Conservation (phyloP, 495 filamentous ascomycete genomes). For the Penicillium canescens region DNA sequence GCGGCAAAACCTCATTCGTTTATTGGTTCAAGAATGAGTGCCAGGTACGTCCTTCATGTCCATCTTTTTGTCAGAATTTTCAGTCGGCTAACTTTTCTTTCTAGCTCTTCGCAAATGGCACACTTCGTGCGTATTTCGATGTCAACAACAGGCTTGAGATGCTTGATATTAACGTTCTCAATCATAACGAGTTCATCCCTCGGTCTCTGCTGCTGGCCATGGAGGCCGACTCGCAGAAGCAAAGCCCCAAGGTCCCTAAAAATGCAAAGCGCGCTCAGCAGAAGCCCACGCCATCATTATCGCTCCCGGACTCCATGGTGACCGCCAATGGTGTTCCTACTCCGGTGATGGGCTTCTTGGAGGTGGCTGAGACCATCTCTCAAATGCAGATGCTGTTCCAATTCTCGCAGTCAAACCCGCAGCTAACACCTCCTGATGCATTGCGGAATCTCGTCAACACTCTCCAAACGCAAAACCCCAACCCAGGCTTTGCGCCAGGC, state of each 20-base stretch:
- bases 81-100: background rate
- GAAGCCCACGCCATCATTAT: conserved; percentile 54
- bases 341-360: conserved; percentile 65
- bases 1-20: conserved; percentile 60
- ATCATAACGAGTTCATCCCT: conserved; percentile 69
- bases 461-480: conserved; percentile 35
- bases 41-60: conserved; percentile 52
- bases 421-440: conserved; percentile 58
- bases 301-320: conserved; percentile 63
- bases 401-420: conserved; percentile 58
- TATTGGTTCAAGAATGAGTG: conserved; percentile 74
- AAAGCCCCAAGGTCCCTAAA: conserved; percentile 71
- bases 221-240: conserved; percentile 61
- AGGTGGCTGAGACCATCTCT: conserved; percentile 74
- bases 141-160: conserved; percentile 69
- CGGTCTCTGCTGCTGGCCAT: conserved; percentile 47
- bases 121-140: conserved; percentile 65
- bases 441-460: conserved; percentile 59
- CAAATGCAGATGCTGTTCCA: conserved; percentile 69
- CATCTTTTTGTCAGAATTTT: background rate
- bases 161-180: conserved; percentile 64
- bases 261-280: conserved; percentile 53
- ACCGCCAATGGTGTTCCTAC: conserved; percentile 59
- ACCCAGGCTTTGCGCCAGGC: conserved; percentile 26
- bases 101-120: conserved; percentile 65